Percentiles rank a stretch among this genome's conserved stretches.
Conservation (phyloP, 1,139 yeast species). For the Magnusiomyces clavatus region DNA sequence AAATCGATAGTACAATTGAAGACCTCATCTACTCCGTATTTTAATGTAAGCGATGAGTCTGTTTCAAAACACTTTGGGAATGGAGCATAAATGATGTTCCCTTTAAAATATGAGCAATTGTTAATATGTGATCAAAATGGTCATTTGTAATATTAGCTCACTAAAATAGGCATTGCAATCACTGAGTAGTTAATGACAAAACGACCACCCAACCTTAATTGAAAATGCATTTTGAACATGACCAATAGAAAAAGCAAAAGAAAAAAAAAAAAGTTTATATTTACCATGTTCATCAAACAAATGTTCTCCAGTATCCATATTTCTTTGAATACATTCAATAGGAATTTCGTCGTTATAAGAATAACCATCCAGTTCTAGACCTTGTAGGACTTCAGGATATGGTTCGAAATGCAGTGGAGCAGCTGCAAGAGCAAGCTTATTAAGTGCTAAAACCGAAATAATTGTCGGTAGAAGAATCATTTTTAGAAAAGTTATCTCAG, state of each 20-base stretch:
- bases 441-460: background rate
- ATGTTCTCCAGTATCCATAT: slow-evolving; percentile 72
- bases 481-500: too few relatives aligned
- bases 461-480: too few relatives aligned
- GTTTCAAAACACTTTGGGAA: slow-evolving; percentile 64
- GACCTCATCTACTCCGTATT: slow-evolving; percentile 47
- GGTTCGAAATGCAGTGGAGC: slow-evolving; percentile 6
- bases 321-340: slow-evolving; percentile 56
- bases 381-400: slow-evolving; percentile 12
- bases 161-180: background rate
- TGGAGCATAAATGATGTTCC: slow-evolving; percentile 47
- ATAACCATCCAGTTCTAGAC: slow-evolving; percentile 23
- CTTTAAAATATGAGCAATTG: slow-evolving; percentile 4
- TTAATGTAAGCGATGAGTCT: slow-evolving; percentile 46
- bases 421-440: background rate
- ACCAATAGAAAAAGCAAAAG: background rate
- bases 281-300: slow-evolving; percentile 48
- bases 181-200: too few relatives aligned
- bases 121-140: background rate
- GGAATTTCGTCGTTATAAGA: slow-evolving; percentile 40
- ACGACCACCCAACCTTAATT: too few relatives aligned
- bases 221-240: too few relatives aligned
- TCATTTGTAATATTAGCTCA: background rate
- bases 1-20: slow-evolving; percentile 55
- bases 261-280: background rate